Evolutionary conservation across 2,329 filamentous ascomycete genomes (phyloP).

Genomic region (Colletotrichum sp.): DNA sequence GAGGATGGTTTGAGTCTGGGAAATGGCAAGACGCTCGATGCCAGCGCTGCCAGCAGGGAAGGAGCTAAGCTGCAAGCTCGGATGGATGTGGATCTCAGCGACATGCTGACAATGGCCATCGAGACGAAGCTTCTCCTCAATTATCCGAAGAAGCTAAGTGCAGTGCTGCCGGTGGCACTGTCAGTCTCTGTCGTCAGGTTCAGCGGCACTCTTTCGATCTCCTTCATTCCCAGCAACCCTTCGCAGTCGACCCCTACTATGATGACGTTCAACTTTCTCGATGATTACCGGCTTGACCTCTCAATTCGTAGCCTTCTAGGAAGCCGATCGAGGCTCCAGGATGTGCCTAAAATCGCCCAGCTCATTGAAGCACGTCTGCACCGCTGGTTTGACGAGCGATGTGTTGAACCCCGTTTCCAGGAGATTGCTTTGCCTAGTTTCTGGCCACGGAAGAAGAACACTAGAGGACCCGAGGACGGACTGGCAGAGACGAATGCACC

Average conservation of each 20-base stretch:
- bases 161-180: constrained; percentile 88
- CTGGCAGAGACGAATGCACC: constrained; percentile 52
- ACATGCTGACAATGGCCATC: constrained; percentile 92
- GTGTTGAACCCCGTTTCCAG: constrained; percentile 85
- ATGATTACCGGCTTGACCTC: constrained; percentile 85
- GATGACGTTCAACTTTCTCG: constrained; percentile 92
- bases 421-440: constrained; percentile 83
- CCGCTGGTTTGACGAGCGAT: constrained; percentile 87
- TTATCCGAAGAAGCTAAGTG: constrained; percentile 88
- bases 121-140: constrained; percentile 95
- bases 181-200: constrained; percentile 93
- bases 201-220: constrained; percentile 91
- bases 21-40: constrained; percentile 54
- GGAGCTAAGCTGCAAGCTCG: constrained; percentile 86
- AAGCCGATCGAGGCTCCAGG: constrained; percentile 78
- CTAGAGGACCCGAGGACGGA: constrained; percentile 71
- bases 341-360: constrained; percentile 88
- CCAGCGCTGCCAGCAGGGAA: constrained; percentile 57
- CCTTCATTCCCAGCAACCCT: constrained; percentile 81
- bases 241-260: constrained; percentile 78
- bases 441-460: constrained; percentile 87
- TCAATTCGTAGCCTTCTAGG: constrained; percentile 81
- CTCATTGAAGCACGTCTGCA: constrained; percentile 81
- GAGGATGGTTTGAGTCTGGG: constrained; percentile 72
- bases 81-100: constrained; percentile 96